Evolutionary conservation across 805 yeast species (phyloP).

Genomic region (Yarrowia keelungensis): DNA sequence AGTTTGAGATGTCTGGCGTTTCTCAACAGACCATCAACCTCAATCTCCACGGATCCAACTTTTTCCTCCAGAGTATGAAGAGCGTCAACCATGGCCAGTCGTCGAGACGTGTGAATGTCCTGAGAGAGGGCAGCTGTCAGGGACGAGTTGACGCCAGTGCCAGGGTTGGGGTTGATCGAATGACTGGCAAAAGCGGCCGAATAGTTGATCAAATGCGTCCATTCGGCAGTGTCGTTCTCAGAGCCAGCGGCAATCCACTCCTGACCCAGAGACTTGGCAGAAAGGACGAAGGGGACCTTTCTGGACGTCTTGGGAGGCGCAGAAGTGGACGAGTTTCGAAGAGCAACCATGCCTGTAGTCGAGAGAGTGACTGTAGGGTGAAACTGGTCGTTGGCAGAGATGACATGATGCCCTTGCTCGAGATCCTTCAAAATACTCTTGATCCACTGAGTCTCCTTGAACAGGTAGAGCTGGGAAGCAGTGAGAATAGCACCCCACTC

Average conservation of each 20-base stretch:
- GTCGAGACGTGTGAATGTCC: slow-evolving; percentile 27
- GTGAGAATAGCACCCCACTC: slow-evolving; percentile 56
- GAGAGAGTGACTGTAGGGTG: slow-evolving; percentile 50
- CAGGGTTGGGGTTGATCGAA: slow-evolving; percentile 41
- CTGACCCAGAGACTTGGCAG: slow-evolving; percentile 47
- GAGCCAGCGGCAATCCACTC: slow-evolving; percentile 55
- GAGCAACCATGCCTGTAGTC: slow-evolving; percentile 55
- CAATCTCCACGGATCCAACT: slow-evolving; percentile 48
- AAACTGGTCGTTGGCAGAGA: slow-evolving; percentile 51
- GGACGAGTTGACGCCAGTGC: slow-evolving; percentile 12
- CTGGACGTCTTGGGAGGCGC: slow-evolving; percentile 40
- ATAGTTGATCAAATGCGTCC: slow-evolving; percentile 65
- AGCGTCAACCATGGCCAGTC: slow-evolving; percentile 34
- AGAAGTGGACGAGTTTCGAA: slow-evolving; percentile 43
- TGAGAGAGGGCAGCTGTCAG: slow-evolving; percentile 5
- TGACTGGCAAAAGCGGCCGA: slow-evolving; percentile 58
- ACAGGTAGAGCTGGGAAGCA: slow-evolving; percentile 53
- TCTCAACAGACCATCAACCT: slow-evolving; percentile 52
- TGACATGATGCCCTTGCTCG: slow-evolving; percentile 40
- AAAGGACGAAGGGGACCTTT: slow-evolving; percentile 47
- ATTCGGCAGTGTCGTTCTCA: slow-evolving; percentile 59
- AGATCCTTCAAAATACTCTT: slow-evolving; percentile 43
- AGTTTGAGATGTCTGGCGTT: slow-evolving; percentile 53
- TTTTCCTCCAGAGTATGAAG: slow-evolving; percentile 49
- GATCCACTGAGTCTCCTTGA: slow-evolving; percentile 52